Conservation (phyloP, 257 asterid species). For the Fraxinus pennsylvanica region DNA sequence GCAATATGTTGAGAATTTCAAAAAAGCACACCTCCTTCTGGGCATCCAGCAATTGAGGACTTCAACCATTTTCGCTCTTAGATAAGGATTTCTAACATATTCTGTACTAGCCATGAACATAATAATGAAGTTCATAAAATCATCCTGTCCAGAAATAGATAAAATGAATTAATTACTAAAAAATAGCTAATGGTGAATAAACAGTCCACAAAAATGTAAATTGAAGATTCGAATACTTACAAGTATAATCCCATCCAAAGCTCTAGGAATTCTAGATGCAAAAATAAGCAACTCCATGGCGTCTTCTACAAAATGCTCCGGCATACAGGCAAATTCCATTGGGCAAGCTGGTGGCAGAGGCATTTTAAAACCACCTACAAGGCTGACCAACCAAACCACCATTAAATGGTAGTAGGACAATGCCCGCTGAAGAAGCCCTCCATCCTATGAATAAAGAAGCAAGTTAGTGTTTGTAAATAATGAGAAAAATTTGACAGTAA, state of each 20-base stretch:
- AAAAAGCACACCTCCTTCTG: slow-evolving; percentile 61
- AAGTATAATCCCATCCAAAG: slow-evolving; percentile 86
- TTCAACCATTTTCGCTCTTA: slow-evolving; percentile 98
- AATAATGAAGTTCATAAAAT: slow-evolving; percentile 94
- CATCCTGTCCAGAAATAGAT: slow-evolving; percentile 59
- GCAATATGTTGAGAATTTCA: background rate
- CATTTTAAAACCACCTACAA: slow-evolving; percentile 90
- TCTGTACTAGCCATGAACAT: slow-evolving; percentile 99
- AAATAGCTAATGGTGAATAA: slow-evolving; percentile 19
- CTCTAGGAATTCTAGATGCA: slow-evolving; percentile 95
- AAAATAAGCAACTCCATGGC: slow-evolving; percentile 95
- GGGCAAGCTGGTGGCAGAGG: slow-evolving; percentile 81
- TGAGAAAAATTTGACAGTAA: background rate
- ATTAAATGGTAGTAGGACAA: slow-evolving; percentile 83
- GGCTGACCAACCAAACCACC: slow-evolving; percentile 88
- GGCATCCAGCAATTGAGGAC: slow-evolving; percentile 99
- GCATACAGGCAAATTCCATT: slow-evolving; percentile 86
- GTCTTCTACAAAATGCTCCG: slow-evolving; percentile 96
- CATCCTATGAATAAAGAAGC: slow-evolving; percentile 60
- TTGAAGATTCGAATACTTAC: slow-evolving; percentile 33
- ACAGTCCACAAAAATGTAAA: background rate
- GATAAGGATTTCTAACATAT: slow-evolving; percentile 88
- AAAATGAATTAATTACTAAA: slow-evolving; percentile 18
- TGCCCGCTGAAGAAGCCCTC: slow-evolving; percentile 77
- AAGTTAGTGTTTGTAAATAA: background rate